Evolutionary conservation across 1,284 basidiomycete genomes (phyloP), one percentile per base, ranked within the genome.

Genomic region (Tylopilus sp.): DNA sequence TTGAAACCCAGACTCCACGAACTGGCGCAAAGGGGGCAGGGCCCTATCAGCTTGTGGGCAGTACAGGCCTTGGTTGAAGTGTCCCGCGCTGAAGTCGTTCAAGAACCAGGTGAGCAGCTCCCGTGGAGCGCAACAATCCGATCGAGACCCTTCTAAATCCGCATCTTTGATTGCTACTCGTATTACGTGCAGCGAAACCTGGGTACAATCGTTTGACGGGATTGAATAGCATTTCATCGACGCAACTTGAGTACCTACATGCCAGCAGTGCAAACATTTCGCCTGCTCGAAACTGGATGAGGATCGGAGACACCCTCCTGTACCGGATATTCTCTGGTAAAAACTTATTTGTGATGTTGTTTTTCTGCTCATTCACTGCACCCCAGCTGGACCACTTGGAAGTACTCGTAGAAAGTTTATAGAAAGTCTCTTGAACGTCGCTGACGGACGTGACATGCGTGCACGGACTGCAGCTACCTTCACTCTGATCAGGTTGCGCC

Each of bases 61-160:
- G 67, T 69, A 39, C 67, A 69, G 19, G 67, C 60, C 18, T 62
- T 68, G 2, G 67, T 68, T 41, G 66, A 69, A 24, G 53, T 68
- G 47, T 68, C 67, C 13, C 58, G 52, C 13, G 57, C 59, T 12
- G 67, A 69, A 61, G 49, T 61, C 22, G 24, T 47, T 24, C 66
- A 61, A 44, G 67, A 65, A 52, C 59, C 67, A 58, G 59, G 67
- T 68, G 49, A 69, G 67, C 22, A 26, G 6, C 29, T 4, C 39
- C 26, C 44, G 38, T 29, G 16, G 6, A 18, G 41, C 38, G 18
- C 16, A 10, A n/a, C 24, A 10, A 7, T 19, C 53, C 24, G 18
- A 39, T 55, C n/a, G 24, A 8, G 38, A 38, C 26, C n/a, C 6
- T 24, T 18, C 38, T 26, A 4, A 24, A 22, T 24, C 32, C 44